Base-by-base conservation (phyloP, 306 rosid genomes). In the Gastrolobium villosum region DNA sequence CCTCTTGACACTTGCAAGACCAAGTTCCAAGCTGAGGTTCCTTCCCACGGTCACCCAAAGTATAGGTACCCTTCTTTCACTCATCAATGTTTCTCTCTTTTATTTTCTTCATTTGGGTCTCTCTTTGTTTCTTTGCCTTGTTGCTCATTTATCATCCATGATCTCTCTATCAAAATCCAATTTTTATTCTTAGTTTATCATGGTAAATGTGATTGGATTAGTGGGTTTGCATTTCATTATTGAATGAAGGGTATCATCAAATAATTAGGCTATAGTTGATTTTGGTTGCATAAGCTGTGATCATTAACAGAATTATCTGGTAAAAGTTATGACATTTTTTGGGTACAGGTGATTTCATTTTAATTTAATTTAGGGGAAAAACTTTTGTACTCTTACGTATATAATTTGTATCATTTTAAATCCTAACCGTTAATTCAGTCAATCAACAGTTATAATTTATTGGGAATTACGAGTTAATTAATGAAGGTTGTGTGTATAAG, bases 1-100 rank as follows among this genome's bases (percentile, higher is more conserved):
- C 96, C 96, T 1, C 93, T 91, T 26, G 96, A 91, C 75, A 91
- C 94, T 56, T 91, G 96, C 81, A 91, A 87, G 73, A 87, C 94
- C 79, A 89, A 85, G 79, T 89, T 78, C 67, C 96, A 91, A 73
- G 93, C 96, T 43, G 92, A 91, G 79, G 87, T 50, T 82, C 85
- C 76, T 64, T 76, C 82, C 37, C 85, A 86, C 80, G 92, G 85
- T 37, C 84, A 48, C 66, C 92, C 77, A 1, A 20, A 20, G 26
- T 20, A 20, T 20, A 20, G 26, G 26, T 20, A 20, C 0, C 26
- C 26, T 20, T 20, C 26, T 1, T 20, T 20, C 26, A 20, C 26
- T 20, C 26, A 20, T 20, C 26, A 20, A 20, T 20, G 26, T 20
- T 20, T 20, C 26, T 20, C 26, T 20, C 26, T 20, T 20, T 20